Percentiles rank a stretch among this genome's conserved stretches.
Evolutionary conservation across 2,329 filamentous ascomycete genomes (phyloP).

Genomic region (Lasiodiplodia gonubiensis): DNA sequence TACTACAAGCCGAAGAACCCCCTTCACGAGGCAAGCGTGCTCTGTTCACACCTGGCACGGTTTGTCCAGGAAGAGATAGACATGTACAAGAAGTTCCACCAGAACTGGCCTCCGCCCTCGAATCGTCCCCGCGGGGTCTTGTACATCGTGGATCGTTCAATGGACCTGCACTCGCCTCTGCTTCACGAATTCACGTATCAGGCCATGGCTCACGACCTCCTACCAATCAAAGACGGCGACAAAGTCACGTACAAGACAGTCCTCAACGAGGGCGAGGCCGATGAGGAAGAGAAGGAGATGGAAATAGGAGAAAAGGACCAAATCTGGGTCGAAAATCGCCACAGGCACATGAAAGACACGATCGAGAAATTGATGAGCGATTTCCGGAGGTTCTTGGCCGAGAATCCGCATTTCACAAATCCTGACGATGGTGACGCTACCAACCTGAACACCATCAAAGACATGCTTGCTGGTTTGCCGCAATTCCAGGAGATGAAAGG

Average conservation of each 20-base stretch:
- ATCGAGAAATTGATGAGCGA: constrained; percentile 92
- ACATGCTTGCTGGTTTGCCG: constrained; percentile 93
- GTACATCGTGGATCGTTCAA: constrained; percentile 86
- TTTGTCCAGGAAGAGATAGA: constrained; percentile 94
- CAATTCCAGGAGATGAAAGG: constrained; percentile 97
- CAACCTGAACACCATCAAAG: constrained; percentile 88
- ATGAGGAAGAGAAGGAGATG: constrained; percentile 84
- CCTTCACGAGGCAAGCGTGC: constrained; percentile 83
- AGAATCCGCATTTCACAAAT: constrained; percentile 91
- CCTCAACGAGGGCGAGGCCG: constrained; percentile 73
- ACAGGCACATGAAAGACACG: constrained; percentile 97
- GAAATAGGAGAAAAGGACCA: constrained; percentile 89
- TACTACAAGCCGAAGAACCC: constrained; percentile 81
- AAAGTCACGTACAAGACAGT: constrained; percentile 84
- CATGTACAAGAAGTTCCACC: constrained; percentile 81
- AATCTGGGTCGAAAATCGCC: constrained; percentile 93
- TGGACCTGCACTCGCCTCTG: constrained; percentile 87
- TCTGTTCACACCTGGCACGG: constrained; percentile 85
- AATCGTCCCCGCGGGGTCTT: constrained; percentile 81
- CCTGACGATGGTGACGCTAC: constrained; percentile 69
- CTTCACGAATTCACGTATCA: constrained; percentile 98
- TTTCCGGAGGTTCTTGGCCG: constrained; percentile 87
- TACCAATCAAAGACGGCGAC: constrained; percentile 86
- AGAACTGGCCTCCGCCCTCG: constrained; percentile 80
- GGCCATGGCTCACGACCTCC: constrained; percentile 93